Base-by-base conservation (phyloP, 768 basidiomycete species). In the Pleurotus eryngii region DNA sequence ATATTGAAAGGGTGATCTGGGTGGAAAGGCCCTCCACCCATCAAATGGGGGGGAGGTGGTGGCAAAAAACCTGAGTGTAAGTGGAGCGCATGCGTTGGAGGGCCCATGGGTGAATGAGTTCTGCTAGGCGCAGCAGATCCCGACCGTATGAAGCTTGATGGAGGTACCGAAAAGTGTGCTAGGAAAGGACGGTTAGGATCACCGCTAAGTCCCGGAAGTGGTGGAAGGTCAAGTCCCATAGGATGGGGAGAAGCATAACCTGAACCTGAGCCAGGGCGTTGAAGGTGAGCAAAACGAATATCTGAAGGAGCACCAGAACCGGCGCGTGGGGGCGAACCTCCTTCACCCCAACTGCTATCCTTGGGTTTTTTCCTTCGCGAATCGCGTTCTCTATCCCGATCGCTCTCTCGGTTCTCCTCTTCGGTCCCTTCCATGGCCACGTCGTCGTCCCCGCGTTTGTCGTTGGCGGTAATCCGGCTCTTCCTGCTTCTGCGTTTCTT, bases 61-160 rank as follows among this genome's bases (percentile, higher is more conserved):
- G 78, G 65, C 37, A 75, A 67, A 63, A 80, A 79, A 35, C 76
- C 75, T 49, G 72, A 69, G 45, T 64, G 71, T 55, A 67, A 64
- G 37, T 74, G 67, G 57, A 61, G 37, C 14, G 40, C 56, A 3
- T 65, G 58, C 18, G 64, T 64, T 4, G 75, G 77, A 61, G 80
- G 83, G 53, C 80, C 81, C 64, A 85, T 68, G 48, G 87, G 88
- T 46, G 87, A 88, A 67, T 90, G 87, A 51, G 87, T 86, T 63
- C 87, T 74, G 69, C 85, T 89, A 4, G 88, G 88, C 22, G 83
- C 84, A 60, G 81, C 77, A 48, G 82, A 86, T 57, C 84, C 78
- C 20, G 86, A 81, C 63, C 86, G 79, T 62, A 86, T 74, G 69
- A 87, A 87, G 67, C 83, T 81, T 50, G 80, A 74, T 46, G 75